These are phyloP conservation scores for Teunomyces tritomae DNA, from an alignment of 805 yeast genomes.

Conservation along the genomic window DNA sequence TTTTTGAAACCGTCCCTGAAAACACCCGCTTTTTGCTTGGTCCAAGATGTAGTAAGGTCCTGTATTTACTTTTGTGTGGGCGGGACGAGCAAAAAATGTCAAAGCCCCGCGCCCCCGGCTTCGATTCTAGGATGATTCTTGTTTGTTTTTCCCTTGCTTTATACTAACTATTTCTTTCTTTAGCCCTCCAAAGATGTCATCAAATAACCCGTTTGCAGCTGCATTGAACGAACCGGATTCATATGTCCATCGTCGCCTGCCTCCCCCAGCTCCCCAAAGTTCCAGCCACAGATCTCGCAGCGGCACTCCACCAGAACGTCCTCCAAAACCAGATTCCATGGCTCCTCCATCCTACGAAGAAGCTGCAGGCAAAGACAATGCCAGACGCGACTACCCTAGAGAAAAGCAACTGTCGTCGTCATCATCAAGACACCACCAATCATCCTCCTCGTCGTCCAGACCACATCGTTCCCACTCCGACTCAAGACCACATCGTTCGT, in stretches of 20 bases:
- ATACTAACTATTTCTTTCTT: slow-evolving; percentile 9
- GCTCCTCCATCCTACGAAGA: slow-evolving; percentile 72
- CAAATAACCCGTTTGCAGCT: slow-evolving; percentile 56
- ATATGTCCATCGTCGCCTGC: slow-evolving; percentile 34
- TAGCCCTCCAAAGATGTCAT: slow-evolving; percentile 28
- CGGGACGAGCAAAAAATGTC: neutral
- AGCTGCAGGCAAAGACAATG: slow-evolving; percentile 51
- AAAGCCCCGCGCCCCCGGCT: neutral
- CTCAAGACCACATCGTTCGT: slow-evolving; percentile 11
- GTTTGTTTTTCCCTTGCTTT: neutral
- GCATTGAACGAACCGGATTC: slow-evolving; percentile 41
- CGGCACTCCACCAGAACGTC: slow-evolving; percentile 16
- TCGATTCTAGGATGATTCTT: neutral
- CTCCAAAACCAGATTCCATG: slow-evolving; percentile 15
- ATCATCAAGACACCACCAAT: slow-evolving; percentile 6
- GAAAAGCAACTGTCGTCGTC: slow-evolving; percentile 42
- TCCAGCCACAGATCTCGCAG: slow-evolving; percentile 11
- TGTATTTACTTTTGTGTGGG: neutral
- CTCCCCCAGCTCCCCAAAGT: slow-evolving; percentile 34
- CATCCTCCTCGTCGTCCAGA: slow-evolving; percentile 16
- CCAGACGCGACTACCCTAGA: slow-evolving; percentile 48
- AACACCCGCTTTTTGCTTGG: neutral
- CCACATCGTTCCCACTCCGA: slow-evolving; percentile 20
- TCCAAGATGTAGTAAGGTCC: neutral
- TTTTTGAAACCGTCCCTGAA: neutral